phyloP scores from a whole-genome alignment of 257 asterid species.

The Oldenlandia corymbosa region DNA sequence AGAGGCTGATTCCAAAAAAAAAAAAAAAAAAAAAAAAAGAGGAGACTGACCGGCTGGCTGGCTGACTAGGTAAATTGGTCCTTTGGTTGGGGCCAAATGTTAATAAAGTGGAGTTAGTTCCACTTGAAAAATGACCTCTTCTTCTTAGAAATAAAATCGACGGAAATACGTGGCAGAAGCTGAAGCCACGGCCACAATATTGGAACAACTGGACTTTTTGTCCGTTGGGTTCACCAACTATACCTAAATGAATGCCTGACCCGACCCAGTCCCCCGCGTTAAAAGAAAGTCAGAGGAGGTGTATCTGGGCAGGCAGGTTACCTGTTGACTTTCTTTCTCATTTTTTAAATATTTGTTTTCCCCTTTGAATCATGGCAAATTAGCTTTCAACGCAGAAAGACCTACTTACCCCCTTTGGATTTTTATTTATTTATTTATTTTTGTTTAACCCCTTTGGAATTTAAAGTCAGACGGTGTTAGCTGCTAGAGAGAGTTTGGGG shows the following conservation, averaged over 20 bases:
- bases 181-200: neutral
- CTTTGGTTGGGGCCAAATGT: neutral
- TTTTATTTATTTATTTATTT: too few relatives aligned
- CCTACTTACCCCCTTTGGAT: too few relatives aligned
- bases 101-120: neutral
- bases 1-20: too few relatives aligned
- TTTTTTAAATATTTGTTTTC: too few relatives aligned
- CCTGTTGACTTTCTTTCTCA: too few relatives aligned
- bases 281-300: conserved; percentile 2
- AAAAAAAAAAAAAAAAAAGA: too few relatives aligned
- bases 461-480: too few relatives aligned
- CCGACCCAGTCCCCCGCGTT: neutral
- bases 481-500: too few relatives aligned
- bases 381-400: too few relatives aligned
- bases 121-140: neutral
- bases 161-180: neutral
- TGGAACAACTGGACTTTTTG: neutral
- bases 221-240: neutral
- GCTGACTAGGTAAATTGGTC: neutral
- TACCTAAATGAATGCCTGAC: neutral
- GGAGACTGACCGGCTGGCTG: neutral
- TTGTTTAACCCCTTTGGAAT: too few relatives aligned
- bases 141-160: too few relatives aligned
- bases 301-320: neutral
- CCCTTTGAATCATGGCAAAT: too few relatives aligned